Base-by-base conservation (phyloP, 2,329 filamentous ascomycete genomes). In the Beauveria bassiana region DNA sequence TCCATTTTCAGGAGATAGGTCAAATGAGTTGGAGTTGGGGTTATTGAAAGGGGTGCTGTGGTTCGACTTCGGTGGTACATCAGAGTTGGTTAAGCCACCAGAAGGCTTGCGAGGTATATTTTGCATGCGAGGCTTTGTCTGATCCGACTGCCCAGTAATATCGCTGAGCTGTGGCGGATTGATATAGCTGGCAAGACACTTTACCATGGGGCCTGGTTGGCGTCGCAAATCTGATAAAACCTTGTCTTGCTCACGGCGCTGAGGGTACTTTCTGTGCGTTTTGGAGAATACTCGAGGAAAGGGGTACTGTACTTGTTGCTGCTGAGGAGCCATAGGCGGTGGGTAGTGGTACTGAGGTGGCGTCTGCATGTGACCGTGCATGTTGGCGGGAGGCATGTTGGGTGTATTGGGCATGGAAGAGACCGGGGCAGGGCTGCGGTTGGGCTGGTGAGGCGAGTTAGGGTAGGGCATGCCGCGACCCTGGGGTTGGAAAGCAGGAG, bases 321-420 rank as follows among this genome's bases (percentile, higher is more conserved):
- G 85, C 79, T 74, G 74, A 75, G 80, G 72, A 73, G 81, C 87
- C 73, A 83, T 82, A 53, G 79, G 81, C 69, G 79, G 79, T 67
- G 78, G 78, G 63, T 83, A 84, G 66, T 84, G 84, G 77, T 87
- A 89, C 65, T 83, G 81, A 49, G 83, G 81, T 63, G 82, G 80
- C 62, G 81, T 80, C 73, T 81, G 81, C 75, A 90, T 89, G 54
- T 71, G 70, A 3, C 72, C 72, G 64, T 76, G 75, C 70, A 84
- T 83, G 65, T 80, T 81, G 55, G 82, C 82, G 47, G 81, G 78
- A 61, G 72, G 82, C 86, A 86, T 86, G 77, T 88, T 85, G 64
- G 90, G 87, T 34, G 87, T 89, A 65, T 82, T 82, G 62, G 88
- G 86, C 68, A 88, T 81, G 42, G 86, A 85, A 61, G 83, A 83